A percentile compares a stretch with the other conserved stretches of the same genome.
phyloP scores from a whole-genome alignment of 2,329 filamentous ascomycete species.

The Oidium heveae region DNA sequence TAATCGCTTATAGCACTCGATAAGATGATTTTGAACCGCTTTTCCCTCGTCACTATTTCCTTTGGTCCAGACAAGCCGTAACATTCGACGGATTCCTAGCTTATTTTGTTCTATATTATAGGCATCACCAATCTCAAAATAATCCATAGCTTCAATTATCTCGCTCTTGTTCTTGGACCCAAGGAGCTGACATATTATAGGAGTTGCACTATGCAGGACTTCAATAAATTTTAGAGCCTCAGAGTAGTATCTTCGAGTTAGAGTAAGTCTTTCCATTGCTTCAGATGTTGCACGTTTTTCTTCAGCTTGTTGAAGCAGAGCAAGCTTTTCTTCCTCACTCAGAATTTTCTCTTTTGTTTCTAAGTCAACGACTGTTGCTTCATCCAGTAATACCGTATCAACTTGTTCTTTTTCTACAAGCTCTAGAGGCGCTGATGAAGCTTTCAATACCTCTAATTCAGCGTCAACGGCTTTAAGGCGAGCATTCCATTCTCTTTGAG shows the following conservation, averaged over 20 bases:
- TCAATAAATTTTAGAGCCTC: constrained; percentile 88
- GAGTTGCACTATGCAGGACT: constrained; percentile 61
- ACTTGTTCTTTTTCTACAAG: constrained; percentile 45
- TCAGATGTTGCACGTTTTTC: constrained; percentile 78
- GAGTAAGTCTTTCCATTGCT: constrained; percentile 61
- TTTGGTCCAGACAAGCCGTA: constrained; percentile 96
- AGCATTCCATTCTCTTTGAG: constrained; percentile 61
- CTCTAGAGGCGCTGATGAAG: constrained; percentile 47
- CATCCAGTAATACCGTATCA: constrained; percentile 58
- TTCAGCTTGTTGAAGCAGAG: constrained; percentile 50
- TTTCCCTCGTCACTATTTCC: constrained; percentile 98
- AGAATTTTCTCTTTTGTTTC: constrained; percentile 44
- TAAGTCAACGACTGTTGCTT: constrained; percentile 55
- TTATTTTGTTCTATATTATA: constrained; percentile 93
- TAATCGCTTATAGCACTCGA: constrained; percentile 84
- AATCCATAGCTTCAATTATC: constrained; percentile 97
- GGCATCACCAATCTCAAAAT: constrained; percentile 82
- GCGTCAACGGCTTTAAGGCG: constrained; percentile 61
- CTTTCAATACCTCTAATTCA: constrained; percentile 59
- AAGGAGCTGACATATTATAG: constrained; percentile 61
- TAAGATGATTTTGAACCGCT: constrained; percentile 85
- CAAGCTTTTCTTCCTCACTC: constrained; percentile 56
- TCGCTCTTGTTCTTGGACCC: constrained; percentile 95
- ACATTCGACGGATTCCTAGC: constrained; percentile 77
- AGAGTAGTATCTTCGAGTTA: constrained; percentile 76